Evolutionary conservation across 1,139 yeast species (phyloP), one percentile per base, ranked within the genome.

Genomic region (Suhomyces terraborum): DNA sequence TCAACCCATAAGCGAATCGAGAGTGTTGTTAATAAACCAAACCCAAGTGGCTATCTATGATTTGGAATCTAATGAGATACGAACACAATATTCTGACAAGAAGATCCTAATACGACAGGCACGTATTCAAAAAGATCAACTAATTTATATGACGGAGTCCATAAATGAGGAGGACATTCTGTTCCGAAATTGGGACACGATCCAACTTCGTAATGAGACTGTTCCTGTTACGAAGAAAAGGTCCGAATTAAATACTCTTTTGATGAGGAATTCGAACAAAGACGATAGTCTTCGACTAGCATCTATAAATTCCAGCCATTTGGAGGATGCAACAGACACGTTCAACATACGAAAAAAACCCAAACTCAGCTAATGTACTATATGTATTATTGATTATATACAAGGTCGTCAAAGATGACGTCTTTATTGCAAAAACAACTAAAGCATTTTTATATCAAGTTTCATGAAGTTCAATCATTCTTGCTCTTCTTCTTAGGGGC

Each of bases 401-500:
- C 41, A 36, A 23, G 34, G 14, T 17, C 30, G 21, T 20, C 32
- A 21, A 13, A 10, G 24, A 12, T 19, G 20, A 13, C 5, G 21
- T 13, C 19, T 10, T 9, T 30, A 12, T 6, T 12, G 17, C n/a
- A 9, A 14, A 19, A 12, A n/a, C 21, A 18, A 29, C 8, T 22
- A 18, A 18, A 18, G 23, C n/a, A 8, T 29, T 16, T 19, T 8
- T 19, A n/a, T n/a, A n/a, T n/a, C n/a, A n/a, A n/a, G n/a, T n/a
- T n/a, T n/a, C n/a, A n/a, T 7, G 20, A 3, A n/a, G 21, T 14
- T 22, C n/a, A 32, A 14, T 32, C 40, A 20, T 28, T 35, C 41
- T 45, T 42, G 23, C 36, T 53, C 65, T 79, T 80, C 75, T 88
- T 88, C 72, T 84, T 80, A 52, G 96, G 96, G 16, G 96, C 94